Base-by-base conservation (phyloP, 1,284 basidiomycete genomes). In the Cutaneotrichosporon daszewskae region DNA sequence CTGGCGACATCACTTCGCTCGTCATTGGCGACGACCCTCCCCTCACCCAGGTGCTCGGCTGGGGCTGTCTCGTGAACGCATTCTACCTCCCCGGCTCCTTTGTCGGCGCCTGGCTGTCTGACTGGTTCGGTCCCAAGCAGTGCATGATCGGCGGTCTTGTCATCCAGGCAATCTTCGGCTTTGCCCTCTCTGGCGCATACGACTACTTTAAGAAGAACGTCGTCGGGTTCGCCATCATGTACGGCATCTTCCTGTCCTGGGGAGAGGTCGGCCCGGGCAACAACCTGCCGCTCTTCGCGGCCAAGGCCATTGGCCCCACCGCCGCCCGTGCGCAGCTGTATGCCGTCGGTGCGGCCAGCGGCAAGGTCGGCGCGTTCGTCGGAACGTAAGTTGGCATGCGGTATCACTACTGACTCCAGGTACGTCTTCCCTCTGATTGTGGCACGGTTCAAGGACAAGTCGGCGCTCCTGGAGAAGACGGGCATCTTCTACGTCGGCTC, bases 321-420 rank as follows among this genome's bases (percentile, higher is more conserved):
- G 86, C 86, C 17, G 77, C 88, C 36, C 83, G 89, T 54, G 88
- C 87, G 2, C 84, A 90, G 50, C 84, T 84, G 66, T 94, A 90
- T 62, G 87, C 85, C 23, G 59, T 81, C 34, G 87, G 87, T 4
- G 91, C 91, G 33, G 91, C 89, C 4, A 66, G 88, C 28, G 92
- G 91, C n/a, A 96, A 95, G 70, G 57, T 62, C 22, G 61, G 61
- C 34, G 88, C 88, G 4, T 91, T 91, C 66, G 79, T 83, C 44
- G 85, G 87, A 29, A 85, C 83, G 37, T 41, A 19, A 41, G 40
- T 41, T 20, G 32, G 19, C 13, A 13, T 4, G 13, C 23, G 13
- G 4, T 11, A n/a, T 12, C 23, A 22, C n/a, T 14, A 3, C 12
- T 18, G 10, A 37, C 35, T 18, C 19, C 19, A 45, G 38, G 10